Percentiles rank a stretch among this genome's conserved stretches.
Conservation (phyloP, 2,329 filamentous ascomycete species). For the Colletotrichum horii region DNA sequence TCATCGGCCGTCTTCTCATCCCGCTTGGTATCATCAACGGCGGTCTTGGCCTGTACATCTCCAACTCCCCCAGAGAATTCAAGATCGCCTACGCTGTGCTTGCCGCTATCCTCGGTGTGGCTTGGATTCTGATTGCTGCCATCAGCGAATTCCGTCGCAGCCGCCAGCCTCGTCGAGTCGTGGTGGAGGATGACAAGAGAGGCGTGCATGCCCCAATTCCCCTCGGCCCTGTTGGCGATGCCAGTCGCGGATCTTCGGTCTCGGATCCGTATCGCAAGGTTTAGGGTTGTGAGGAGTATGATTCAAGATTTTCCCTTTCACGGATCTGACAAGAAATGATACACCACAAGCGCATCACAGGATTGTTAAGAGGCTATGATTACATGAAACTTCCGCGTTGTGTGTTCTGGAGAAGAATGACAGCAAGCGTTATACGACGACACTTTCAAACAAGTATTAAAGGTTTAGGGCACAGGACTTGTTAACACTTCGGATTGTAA, state of each 20-base stretch:
- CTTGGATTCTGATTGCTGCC: slow-evolving; percentile 41
- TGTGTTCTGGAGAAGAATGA: background rate
- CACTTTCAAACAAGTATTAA: background rate
- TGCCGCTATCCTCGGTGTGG: slow-evolving; percentile 38
- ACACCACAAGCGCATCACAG: background rate
- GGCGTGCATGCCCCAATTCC: background rate
- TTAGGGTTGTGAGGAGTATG: background rate
- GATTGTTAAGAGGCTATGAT: background rate
- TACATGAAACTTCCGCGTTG: background rate
- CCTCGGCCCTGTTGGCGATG: background rate
- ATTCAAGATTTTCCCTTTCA: background rate
- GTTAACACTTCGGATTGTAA: background rate
- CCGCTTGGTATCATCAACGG: slow-evolving; percentile 50
- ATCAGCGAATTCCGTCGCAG: slow-evolving; percentile 33
- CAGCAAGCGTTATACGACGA: background rate
- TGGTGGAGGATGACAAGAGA: slow-evolving; percentile 15
- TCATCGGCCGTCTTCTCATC: slow-evolving; percentile 44
- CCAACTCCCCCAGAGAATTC: slow-evolving; percentile 28
- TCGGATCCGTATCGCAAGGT: slow-evolving; percentile 2
- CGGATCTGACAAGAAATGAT: background rate
- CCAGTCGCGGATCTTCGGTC: background rate
- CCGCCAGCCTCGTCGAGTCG: slow-evolving; percentile 3
- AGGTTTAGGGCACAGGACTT: background rate
- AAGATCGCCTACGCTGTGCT: slow-evolving; percentile 44
- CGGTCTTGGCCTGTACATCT: slow-evolving; percentile 45